A percentile compares a stretch with the other conserved stretches of the same genome.
Evolutionary conservation across 1,284 basidiomycete genomes (phyloP).

Genomic region (Rugosomyces carneus): DNA sequence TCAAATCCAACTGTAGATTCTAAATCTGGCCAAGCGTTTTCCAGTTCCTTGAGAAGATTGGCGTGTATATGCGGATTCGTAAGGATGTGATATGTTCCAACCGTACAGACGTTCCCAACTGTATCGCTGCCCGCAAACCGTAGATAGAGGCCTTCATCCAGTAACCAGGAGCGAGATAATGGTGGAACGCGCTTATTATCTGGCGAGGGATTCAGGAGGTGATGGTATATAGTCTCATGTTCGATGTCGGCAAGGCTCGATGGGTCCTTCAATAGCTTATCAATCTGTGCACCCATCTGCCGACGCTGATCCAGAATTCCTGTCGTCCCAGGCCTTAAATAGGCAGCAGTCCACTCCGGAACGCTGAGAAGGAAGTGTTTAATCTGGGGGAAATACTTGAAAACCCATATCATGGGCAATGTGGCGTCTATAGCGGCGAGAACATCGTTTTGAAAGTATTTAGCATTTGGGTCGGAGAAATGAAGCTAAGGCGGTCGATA

Average conservation of each 20-base stretch:
- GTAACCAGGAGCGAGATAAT: constrained; percentile 24
- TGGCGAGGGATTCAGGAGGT: constrained; percentile 28
- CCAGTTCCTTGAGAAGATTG: constrained; percentile 19
- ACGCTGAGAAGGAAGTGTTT: constrained; percentile 22
- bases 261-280: constrained; percentile 19
- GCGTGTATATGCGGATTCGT: constrained; percentile 18
- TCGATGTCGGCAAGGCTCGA: constrained; percentile 18
- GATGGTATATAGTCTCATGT: constrained; percentile 27
- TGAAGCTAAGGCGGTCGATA: constrained; percentile 29
- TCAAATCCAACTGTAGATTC: constrained; percentile 16
- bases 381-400: constrained; percentile 28
- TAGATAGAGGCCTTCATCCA: constrained; percentile 31
- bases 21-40: constrained; percentile 21
- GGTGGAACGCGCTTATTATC: constrained; percentile 24
- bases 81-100: constrained; percentile 25
- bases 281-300: constrained; percentile 17
- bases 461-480: too few species aligned
- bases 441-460: constrained; percentile 26
- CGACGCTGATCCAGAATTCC: constrained; percentile 9
- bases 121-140: constrained; percentile 35
- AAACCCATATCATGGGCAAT: constrained; percentile 25
- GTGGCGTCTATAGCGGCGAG: constrained; percentile 24
- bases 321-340: constrained; percentile 15
- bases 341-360: constrained; percentile 27
- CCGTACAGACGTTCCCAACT: constrained; percentile 30